Evolutionary conservation across 23 red algal species (phyloP).

Genomic region (Chondrus crispus): DNA sequence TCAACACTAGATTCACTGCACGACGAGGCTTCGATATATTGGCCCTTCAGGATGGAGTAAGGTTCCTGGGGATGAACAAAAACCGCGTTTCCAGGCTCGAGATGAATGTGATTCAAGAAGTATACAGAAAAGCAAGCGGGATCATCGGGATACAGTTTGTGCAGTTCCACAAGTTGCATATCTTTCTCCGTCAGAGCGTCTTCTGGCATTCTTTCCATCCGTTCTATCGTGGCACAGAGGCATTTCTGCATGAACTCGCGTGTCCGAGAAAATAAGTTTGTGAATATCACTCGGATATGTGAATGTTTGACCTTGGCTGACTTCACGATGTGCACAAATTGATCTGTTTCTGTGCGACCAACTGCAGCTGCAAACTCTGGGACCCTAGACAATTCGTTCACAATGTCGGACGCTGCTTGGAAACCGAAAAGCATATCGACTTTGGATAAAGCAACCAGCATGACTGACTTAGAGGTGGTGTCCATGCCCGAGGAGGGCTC

Average conservation of each 20-base stretch:
- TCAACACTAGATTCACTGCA: constrained; percentile 4
- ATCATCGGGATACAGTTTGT: constrained; percentile 28
- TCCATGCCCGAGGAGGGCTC: background rate
- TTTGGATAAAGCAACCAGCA: constrained; percentile 33
- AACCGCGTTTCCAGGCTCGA: constrained; percentile 35
- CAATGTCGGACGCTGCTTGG: constrained; percentile 17
- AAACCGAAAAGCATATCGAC: constrained; percentile 45
- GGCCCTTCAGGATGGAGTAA: constrained; percentile 12
- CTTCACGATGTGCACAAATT: constrained; percentile 38
- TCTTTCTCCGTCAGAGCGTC: constrained; percentile 28
- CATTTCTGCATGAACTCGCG: background rate
- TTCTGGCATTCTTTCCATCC: constrained; percentile 21
- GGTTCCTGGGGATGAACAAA: constrained; percentile 47
- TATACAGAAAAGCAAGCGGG: constrained; percentile 43
- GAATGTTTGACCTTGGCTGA: background rate
- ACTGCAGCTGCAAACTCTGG: constrained; percentile 39
- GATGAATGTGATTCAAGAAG: constrained; percentile 23
- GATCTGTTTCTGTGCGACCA: constrained; percentile 4
- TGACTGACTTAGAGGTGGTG: constrained; percentile 2
- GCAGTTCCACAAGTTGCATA: constrained; percentile 3
- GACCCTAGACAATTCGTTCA: constrained; percentile 4
- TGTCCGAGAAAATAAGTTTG: background rate
- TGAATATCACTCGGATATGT: background rate
- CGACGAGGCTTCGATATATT: constrained; percentile 28
- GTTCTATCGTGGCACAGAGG: background rate